Percentiles rank a stretch among this genome's conserved stretches.
phyloP scores from a whole-genome alignment of 2,329 filamentous ascomycete species.

The Sarocladium kiliense region DNA sequence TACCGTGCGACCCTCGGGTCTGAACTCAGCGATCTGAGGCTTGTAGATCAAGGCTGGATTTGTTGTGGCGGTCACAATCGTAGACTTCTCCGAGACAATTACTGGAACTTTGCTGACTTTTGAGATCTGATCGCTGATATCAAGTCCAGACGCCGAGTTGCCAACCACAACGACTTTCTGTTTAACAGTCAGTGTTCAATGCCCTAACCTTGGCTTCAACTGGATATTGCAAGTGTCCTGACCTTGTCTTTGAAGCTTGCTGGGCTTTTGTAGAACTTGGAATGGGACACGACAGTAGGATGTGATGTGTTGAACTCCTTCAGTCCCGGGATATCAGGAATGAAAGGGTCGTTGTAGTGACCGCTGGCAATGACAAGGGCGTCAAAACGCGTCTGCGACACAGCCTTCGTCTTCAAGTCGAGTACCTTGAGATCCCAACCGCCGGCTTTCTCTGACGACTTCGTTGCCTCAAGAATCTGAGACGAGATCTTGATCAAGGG shows the following conservation, averaged over 20 bases:
- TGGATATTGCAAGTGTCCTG: not conserved
- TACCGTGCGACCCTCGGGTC: slow-evolving; percentile 41
- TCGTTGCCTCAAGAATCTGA: slow-evolving; percentile 47
- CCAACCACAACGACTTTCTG: slow-evolving; percentile 65
- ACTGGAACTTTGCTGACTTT: slow-evolving; percentile 46
- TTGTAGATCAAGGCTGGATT: slow-evolving; percentile 27
- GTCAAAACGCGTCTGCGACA: slow-evolving; percentile 41
- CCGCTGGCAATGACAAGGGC: slow-evolving; percentile 59
- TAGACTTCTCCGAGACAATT: slow-evolving; percentile 46
- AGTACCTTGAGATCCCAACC: slow-evolving; percentile 40
- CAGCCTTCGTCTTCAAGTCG: slow-evolving; percentile 22
- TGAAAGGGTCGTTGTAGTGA: slow-evolving; percentile 55
- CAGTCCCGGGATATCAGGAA: slow-evolving; percentile 53
- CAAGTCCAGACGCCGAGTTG: slow-evolving; percentile 65
- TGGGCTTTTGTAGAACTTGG: slow-evolving; percentile 60
- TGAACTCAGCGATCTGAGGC: slow-evolving; percentile 42
- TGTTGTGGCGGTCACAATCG: slow-evolving; percentile 17
- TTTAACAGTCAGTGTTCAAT: slow-evolving; percentile 22
- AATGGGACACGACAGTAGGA: slow-evolving; percentile 51
- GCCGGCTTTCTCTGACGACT: slow-evolving; percentile 25
- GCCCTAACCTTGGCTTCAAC: too few species aligned
- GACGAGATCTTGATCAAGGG: slow-evolving; percentile 55
- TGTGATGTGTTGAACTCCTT: slow-evolving; percentile 43
- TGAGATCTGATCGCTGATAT: slow-evolving; percentile 62
- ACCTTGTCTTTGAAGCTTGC: slow-evolving; percentile 27